Evolutionary conservation across 495 filamentous ascomycete genomes (phyloP), one percentile per base, ranked within the genome.

Genomic region (Podospora didyma): DNA sequence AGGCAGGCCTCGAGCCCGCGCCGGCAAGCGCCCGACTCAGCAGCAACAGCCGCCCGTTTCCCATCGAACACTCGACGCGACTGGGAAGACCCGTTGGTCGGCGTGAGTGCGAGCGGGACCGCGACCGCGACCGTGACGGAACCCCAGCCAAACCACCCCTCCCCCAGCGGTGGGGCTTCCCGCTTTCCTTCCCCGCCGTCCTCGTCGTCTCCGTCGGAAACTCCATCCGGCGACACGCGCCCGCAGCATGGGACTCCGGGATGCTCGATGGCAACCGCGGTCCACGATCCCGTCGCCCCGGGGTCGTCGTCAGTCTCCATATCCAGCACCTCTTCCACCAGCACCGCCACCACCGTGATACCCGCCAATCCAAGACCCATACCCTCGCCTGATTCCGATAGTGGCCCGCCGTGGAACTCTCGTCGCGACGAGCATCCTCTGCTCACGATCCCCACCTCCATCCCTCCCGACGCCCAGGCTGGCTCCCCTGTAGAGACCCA

Each of bases 311-410:
- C 63, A 0, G 39, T 49, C 17, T 66, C 83, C 0, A 67, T 68
- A 12, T 79, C 78, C 14, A 85, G 80, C 14, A 71, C 78, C 42
- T 72, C 67, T 45, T 70, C 66, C 21, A 62, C 61, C 41, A 73
- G 59, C 49, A 62, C 66, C 49, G 68, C 64, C 51, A 59, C 69
- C 12, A 69, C 70, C 52, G 66, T 67, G 16, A 49, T 64, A 21
- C 21, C 62, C 23, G 54, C 61, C 3, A 54, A 66, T 10, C 57
- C 63, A 7, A 65, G 63, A 48, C 59, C 71, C 42, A 77, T 84
- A 7, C 81, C 76, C 35, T 91, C 89, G 3, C 88, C 89, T 22
- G 83, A 78, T 51, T 86, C 86, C 51, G 74, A 75, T 46, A 42
- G 55, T 28, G 66, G 49, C 19, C 57, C 57, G 55, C 53, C 23